phyloP scores from a whole-genome alignment of 371 early-diverging fungal species.

The Mucor irregularis region DNA sequence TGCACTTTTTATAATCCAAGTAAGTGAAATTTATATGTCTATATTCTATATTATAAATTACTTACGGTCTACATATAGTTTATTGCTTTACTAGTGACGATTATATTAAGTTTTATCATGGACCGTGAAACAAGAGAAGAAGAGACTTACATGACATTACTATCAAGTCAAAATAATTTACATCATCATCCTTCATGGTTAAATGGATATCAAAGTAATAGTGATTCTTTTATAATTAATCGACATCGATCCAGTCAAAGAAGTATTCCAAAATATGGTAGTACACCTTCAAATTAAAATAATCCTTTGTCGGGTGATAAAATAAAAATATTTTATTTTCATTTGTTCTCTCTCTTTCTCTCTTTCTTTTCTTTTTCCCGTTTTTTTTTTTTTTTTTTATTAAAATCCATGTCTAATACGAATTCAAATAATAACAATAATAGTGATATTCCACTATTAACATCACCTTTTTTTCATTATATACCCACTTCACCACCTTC shows the following conservation, averaged over 20 bases:
- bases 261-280: slow-evolving; percentile 28
- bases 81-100: slow-evolving; percentile 12
- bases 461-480: slow-evolving; percentile 27
- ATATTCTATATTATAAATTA: not conserved
- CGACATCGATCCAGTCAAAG: slow-evolving; percentile 12
- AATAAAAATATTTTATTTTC: not conserved
- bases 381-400: not conserved
- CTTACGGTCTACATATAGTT: slow-evolving; percentile 18
- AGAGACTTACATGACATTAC: slow-evolving; percentile 21
- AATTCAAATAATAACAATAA: slow-evolving; percentile 6
- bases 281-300: slow-evolving; percentile 18
- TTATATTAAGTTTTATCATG: slow-evolving; percentile 17
- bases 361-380: not conserved
- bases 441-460: slow-evolving; percentile 25
- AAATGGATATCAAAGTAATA: slow-evolving; percentile 3
- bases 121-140: slow-evolving; percentile 29
- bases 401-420: not conserved
- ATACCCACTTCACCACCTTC: slow-evolving; percentile 31
- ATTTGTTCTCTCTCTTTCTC: not conserved
- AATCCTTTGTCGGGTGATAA: not conserved
- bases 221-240: slow-evolving; percentile 19
- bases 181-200: slow-evolving; percentile 8
- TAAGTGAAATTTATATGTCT: not conserved
- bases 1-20: slow-evolving; percentile 12
- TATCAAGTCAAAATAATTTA: slow-evolving; percentile 17